A percentile compares a stretch with the other conserved stretches of the same genome.
These are phyloP conservation scores for Russula abietina DNA, from an alignment of 768 basidiomycete species.

Conservation along the genomic window DNA sequence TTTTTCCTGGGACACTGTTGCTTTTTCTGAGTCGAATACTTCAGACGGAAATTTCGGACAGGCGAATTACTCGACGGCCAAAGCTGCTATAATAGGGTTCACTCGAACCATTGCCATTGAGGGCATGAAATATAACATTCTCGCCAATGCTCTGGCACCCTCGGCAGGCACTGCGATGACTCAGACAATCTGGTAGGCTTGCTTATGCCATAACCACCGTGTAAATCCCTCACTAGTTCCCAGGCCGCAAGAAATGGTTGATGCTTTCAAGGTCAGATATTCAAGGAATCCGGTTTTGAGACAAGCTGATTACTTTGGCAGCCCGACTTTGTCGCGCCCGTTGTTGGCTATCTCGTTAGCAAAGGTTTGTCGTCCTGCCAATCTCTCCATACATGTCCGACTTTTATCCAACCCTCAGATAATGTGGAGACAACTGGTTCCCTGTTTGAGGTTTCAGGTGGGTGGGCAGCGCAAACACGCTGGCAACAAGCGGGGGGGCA, in stretches of 20 bases:
- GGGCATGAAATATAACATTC: conserved; percentile 84
- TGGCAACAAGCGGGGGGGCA: conserved; percentile 90
- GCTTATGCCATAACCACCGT: not conserved
- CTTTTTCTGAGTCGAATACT: not conserved
- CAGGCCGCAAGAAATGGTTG: conserved; percentile 79
- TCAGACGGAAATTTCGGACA: conserved; percentile 94
- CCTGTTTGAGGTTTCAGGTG: conserved; percentile 83
- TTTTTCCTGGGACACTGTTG: conserved; percentile 20
- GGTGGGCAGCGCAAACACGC: conserved; percentile 87
- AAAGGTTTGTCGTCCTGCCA: conserved; percentile 38
- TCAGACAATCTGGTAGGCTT: conserved; percentile 62
- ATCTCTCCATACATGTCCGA: not conserved
- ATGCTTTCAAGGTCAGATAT: conserved; percentile 71
- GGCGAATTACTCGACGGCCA: conserved; percentile 91
- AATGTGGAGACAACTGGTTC: conserved; percentile 67
- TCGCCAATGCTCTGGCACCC: conserved; percentile 84
- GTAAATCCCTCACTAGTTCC: conserved; percentile 1
- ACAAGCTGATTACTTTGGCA: conserved; percentile 28
- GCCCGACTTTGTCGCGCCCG: conserved; percentile 89
- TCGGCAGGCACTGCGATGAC: conserved; percentile 92
- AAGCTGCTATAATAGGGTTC: conserved; percentile 84
- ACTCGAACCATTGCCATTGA: conserved; percentile 89
- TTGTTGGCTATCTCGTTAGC: conserved; percentile 87
- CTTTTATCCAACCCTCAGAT: conserved; percentile 33
- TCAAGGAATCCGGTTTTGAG: not conserved